These are phyloP conservation scores for Dovyalis caffra DNA, from an alignment of 345 rosid species.

Conservation along the genomic window DNA sequence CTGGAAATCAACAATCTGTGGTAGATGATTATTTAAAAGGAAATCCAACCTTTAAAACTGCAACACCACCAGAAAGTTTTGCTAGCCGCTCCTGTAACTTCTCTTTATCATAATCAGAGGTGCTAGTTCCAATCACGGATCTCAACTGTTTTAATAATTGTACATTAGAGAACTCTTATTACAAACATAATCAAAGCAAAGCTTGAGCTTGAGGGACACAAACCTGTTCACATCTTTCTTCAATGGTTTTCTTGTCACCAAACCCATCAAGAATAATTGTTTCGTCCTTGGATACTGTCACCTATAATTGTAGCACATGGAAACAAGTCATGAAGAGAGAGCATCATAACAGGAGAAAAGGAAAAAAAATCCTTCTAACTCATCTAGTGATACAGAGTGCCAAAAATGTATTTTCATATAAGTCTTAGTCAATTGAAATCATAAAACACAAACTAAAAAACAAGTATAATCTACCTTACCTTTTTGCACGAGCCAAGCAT, in stretches of 20 bases:
- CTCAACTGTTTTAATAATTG: conserved; percentile 26
- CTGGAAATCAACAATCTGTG: neutral
- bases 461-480: conserved; percentile 30
- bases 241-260: conserved; percentile 38
- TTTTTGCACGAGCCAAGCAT: conserved; percentile 89
- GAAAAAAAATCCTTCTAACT: neutral
- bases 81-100: conserved; percentile 27
- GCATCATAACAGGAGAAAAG: neutral
- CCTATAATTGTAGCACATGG: conserved; percentile 7
- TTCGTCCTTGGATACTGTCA: conserved; percentile 39
- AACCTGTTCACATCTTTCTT: conserved; percentile 50
- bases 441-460: too few relatives aligned
- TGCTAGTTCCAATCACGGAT: conserved; percentile 32
- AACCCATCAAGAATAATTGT: conserved; percentile 41
- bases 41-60: conserved; percentile 19
- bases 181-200: too few relatives aligned
- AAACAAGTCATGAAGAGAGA: neutral
- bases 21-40: neutral
- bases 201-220: neutral
- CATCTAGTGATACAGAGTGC: too few relatives aligned
- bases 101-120: conserved; percentile 33
- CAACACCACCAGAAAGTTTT: conserved; percentile 29
- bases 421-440: too few relatives aligned
- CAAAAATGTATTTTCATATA: too few relatives aligned
- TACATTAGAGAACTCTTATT: neutral